These are phyloP conservation scores for Penicillium sumatraense DNA, from an alignment of 2,329 filamentous ascomycete species.

Conservation along the genomic window DNA sequence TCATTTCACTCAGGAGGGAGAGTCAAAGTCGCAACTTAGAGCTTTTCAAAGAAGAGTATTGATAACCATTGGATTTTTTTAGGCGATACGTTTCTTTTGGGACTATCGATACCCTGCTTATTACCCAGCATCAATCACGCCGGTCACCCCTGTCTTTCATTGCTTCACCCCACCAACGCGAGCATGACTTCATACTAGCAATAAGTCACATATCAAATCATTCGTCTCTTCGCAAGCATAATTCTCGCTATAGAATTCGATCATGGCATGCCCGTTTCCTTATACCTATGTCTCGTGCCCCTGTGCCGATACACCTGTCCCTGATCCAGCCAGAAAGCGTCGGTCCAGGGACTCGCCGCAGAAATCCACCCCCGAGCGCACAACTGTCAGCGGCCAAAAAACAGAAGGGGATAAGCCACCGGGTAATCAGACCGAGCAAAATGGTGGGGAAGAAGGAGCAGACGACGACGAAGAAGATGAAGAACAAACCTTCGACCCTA, in stretches of 20 bases:
- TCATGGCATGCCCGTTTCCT: slow-evolving; percentile 62
- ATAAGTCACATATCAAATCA: slow-evolving; percentile 3
- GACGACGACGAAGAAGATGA: slow-evolving; percentile 78
- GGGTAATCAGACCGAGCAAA: slow-evolving; percentile 24
- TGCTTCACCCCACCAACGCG: slow-evolving; percentile 9
- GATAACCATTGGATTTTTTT: no score
- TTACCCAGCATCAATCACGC: background rate
- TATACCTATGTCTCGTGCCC: slow-evolving; percentile 70
- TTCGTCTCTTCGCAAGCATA: background rate
- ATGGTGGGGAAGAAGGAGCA: slow-evolving; percentile 54
- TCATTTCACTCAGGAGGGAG: background rate
- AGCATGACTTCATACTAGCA: slow-evolving; percentile 23
- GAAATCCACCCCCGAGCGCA: slow-evolving; percentile 34
- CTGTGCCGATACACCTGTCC: slow-evolving; percentile 57
- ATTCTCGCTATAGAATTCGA: slow-evolving; percentile 1
- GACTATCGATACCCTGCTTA: background rate
- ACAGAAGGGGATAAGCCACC: slow-evolving; percentile 11
- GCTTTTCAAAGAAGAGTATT: background rate
- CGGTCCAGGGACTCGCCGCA: slow-evolving; percentile 41
- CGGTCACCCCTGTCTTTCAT: background rate
- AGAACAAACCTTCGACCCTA: slow-evolving; percentile 82
- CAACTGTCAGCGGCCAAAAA: slow-evolving; percentile 3
- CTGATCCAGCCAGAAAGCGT: slow-evolving; percentile 44
- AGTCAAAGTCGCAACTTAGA: background rate
- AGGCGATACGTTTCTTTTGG: no score